A percentile compares a stretch with the other conserved stretches of the same genome.
Conservation (phyloP, 805 yeast species). For the Zygosaccharomyces pseudorouxii region DNA sequence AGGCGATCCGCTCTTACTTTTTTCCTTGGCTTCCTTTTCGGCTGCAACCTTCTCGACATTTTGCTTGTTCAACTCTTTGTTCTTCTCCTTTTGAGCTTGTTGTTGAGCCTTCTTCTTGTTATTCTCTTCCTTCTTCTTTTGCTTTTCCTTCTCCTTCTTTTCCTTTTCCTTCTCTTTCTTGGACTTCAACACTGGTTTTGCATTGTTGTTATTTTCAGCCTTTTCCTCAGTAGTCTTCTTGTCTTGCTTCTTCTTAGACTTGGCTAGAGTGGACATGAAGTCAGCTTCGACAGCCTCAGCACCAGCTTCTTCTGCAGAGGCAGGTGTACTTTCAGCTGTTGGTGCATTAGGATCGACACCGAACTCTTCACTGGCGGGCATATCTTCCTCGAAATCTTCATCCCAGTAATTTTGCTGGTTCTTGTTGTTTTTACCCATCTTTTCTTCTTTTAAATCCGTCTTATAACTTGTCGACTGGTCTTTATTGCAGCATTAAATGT, state of each 20-base stretch:
- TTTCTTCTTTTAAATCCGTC: not conserved
- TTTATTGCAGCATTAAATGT: not conserved
- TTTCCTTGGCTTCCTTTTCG: constrained; percentile 36
- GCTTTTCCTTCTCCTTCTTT: constrained; percentile 89
- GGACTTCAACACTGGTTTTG: constrained; percentile 70
- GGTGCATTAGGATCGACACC: constrained; percentile 33
- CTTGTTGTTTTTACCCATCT: constrained; percentile 50
- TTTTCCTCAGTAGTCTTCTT: constrained; percentile 60
- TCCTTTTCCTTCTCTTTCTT: constrained; percentile 95
- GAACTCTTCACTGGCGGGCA: constrained; percentile 50
- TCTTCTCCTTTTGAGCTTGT: constrained; percentile 55
- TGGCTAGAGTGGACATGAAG: constrained; percentile 78
- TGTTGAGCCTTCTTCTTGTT: constrained; percentile 75
- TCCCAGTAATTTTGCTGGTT: constrained; percentile 78
- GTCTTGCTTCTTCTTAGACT: constrained; percentile 69
- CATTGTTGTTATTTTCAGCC: constrained; percentile 39
- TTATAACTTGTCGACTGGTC: not conserved
- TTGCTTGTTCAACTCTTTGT: constrained; percentile 44
- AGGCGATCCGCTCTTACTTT: constrained; percentile 32
- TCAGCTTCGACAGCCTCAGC: constrained; percentile 55
- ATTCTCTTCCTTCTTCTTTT: constrained; percentile 84
- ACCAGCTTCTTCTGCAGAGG: constrained; percentile 27
- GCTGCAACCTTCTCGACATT: constrained; percentile 35
- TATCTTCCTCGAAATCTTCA: constrained; percentile 56
- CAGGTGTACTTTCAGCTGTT: constrained; percentile 19